phyloP scores from a whole-genome alignment of 163 green algal species.

The Scenedesmus sp. region DNA sequence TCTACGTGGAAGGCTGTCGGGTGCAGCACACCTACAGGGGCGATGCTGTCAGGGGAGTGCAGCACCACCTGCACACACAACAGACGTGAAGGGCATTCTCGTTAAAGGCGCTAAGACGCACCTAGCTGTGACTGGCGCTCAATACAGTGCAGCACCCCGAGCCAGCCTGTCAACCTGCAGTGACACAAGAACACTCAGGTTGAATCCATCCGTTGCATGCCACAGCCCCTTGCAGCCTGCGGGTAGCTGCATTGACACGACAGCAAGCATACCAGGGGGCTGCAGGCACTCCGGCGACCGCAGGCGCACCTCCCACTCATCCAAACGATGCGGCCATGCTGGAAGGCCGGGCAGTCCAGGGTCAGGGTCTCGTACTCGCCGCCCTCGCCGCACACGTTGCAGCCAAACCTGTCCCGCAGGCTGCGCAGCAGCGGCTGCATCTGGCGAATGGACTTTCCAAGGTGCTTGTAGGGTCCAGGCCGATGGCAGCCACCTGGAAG shows the following conservation, averaged over 20 bases:
- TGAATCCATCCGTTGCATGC: too few species aligned
- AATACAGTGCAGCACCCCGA: too few species aligned
- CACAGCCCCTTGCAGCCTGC: too few species aligned
- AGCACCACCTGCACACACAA: slow-evolving; percentile 57
- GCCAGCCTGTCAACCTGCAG: too few species aligned
- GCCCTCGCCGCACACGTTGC: slow-evolving; percentile 97
- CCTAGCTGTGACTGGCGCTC: neutral
- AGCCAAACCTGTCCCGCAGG: slow-evolving; percentile 82
- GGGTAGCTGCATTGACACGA: too few species aligned
- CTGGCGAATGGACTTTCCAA: slow-evolving; percentile 78
- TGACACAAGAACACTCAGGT: too few species aligned
- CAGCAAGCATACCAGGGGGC: neutral
- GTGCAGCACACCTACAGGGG: slow-evolving; percentile 78
- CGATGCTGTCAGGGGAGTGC: slow-evolving; percentile 68
- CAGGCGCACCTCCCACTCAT: slow-evolving; percentile 68
- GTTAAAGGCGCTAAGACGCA: neutral
- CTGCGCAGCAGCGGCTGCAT: slow-evolving; percentile 66
- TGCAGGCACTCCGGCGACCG: too few species aligned
- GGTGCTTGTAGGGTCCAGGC: slow-evolving; percentile 85
- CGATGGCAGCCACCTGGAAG: slow-evolving; percentile 81
- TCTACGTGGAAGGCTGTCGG: slow-evolving; percentile 85
- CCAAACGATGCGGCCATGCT: slow-evolving; percentile 82
- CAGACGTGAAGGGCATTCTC: neutral
- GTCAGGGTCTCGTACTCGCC: slow-evolving; percentile 98
- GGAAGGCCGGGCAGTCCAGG: slow-evolving; percentile 94